Conservation (phyloP, 2,329 filamentous ascomycete genomes). For the Penicillium verrucosum region DNA sequence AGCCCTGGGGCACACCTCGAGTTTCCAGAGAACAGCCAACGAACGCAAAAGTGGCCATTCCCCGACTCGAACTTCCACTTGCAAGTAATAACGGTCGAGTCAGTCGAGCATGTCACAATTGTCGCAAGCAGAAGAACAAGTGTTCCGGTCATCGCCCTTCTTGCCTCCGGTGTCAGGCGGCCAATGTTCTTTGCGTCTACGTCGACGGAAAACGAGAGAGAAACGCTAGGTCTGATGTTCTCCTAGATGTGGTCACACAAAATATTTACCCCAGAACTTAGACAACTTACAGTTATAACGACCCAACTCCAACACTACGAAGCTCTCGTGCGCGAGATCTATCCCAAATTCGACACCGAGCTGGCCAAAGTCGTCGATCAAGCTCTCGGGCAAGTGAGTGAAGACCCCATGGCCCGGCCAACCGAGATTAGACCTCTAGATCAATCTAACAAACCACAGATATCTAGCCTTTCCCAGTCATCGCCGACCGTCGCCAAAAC, state of each 20-base stretch:
- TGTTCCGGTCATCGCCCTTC: conserved; percentile 45
- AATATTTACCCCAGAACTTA: conserved; percentile 15
- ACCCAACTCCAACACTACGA: conserved; percentile 39
- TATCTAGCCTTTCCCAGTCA: background rate
- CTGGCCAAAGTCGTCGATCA: conserved; percentile 36
- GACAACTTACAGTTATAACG: conserved; percentile 40
- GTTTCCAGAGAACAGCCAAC: background rate
- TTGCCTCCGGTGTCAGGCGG: conserved; percentile 44
- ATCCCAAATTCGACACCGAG: conserved; percentile 31
- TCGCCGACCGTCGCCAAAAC: background rate
- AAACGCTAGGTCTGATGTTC: conserved; percentile 39
- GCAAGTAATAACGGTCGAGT: conserved; percentile 30
- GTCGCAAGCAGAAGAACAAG: conserved; percentile 47
- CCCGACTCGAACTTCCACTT: conserved; percentile 24
- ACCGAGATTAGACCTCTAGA: background rate
- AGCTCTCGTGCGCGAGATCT: conserved; percentile 34
- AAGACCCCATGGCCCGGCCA: background rate
- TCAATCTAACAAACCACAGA: background rate
- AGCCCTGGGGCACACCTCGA: background rate
- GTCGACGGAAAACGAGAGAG: conserved; percentile 45
- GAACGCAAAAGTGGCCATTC: conserved; percentile 33
- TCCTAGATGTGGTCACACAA: background rate
- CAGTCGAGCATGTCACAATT: conserved; percentile 44
- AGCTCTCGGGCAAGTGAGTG: conserved; percentile 33
- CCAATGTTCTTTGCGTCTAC: conserved; percentile 41